Evolutionary conservation across 257 asterid genomes (phyloP), one percentile per base, ranked within the genome.

Genomic region (Capsicum pubescens): DNA sequence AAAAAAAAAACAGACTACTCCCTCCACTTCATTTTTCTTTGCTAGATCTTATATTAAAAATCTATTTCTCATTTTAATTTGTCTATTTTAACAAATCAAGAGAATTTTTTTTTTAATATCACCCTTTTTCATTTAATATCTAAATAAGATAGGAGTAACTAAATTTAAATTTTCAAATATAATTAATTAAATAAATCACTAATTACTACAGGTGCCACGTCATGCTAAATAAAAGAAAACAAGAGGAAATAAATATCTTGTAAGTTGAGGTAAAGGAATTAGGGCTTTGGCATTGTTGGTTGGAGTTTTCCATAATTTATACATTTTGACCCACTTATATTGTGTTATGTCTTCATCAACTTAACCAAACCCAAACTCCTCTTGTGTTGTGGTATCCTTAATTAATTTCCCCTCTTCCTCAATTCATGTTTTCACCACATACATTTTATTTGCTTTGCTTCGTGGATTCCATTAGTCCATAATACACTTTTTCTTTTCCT

Each of bases 381-480:
- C 44, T 42, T 16, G 74, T 68, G 6, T 35, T n/a, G 42, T 74
- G 81, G 21, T 52, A 50, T 77, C 32, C 64, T 77, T 77, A 26
- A 63, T 52, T 54, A 77, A 26, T 77, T 77, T 35, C 52, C 52
- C 44, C 72, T 32, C 72, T 42, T 64, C 17, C 17, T 63, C 70
- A 64, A 64, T 64, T 44, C 7, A 44, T 44, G 0, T 76, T 76
- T 76, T 76, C 44, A 76, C 81, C 64, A 52, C 64, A 77, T 7
- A 76, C 1, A 8, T 50, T 3, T 50, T 13, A 26, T 76, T 54
- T 52, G 81, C 81, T 54, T 77, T 77, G 81, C 50, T 0, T 77
- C 81, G 81, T 77, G 81, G 81, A 77, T 52, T 26, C 64, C 64
- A 77, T 77, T 77, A 77, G 81, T 77, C 81, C 64, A 77, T 7